These are phyloP conservation scores for Eutrema salsugineum DNA, from an alignment of 441 rosid genomes.

Conservation along the genomic window DNA sequence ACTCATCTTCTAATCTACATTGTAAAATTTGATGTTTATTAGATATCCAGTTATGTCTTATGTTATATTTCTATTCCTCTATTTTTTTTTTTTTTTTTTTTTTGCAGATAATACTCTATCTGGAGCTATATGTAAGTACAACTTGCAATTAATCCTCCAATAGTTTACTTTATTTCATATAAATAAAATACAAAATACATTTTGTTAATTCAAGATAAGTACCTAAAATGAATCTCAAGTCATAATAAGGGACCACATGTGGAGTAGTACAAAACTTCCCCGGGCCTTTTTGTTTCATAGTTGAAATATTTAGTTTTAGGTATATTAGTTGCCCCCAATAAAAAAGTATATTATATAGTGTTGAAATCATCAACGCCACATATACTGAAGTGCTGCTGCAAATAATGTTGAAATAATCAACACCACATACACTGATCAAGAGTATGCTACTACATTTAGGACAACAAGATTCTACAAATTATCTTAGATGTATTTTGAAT, in stretches of 20 bases:
- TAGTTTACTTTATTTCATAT: neutral
- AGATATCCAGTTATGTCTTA: conserved; percentile 6
- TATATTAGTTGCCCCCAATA: no score
- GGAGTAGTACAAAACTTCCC: conserved; percentile 13
- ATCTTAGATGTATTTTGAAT: neutral
- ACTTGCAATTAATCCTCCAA: conserved; percentile 19
- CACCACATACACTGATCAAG: conserved; percentile 8
- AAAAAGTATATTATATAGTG: no score
- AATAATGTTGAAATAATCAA: neutral
- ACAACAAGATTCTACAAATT: neutral
- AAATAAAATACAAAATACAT: neutral
- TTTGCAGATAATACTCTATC: conserved; percentile 74
- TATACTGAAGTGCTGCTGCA: no score
- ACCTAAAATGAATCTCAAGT: neutral
- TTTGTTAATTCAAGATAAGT: neutral
- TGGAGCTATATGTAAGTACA: conserved; percentile 88
- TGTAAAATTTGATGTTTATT: neutral
- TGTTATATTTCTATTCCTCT: neutral
- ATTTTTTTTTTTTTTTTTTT: neutral
- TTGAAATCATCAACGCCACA: neutral
- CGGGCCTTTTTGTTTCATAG: no score
- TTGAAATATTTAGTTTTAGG: neutral
- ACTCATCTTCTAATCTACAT: neutral
- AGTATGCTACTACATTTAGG: neutral
- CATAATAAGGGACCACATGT: conserved; percentile 24